These are phyloP conservation scores for Diplodia corticola DNA, from an alignment of 2,329 filamentous ascomycete species.

Conservation along the genomic window DNA sequence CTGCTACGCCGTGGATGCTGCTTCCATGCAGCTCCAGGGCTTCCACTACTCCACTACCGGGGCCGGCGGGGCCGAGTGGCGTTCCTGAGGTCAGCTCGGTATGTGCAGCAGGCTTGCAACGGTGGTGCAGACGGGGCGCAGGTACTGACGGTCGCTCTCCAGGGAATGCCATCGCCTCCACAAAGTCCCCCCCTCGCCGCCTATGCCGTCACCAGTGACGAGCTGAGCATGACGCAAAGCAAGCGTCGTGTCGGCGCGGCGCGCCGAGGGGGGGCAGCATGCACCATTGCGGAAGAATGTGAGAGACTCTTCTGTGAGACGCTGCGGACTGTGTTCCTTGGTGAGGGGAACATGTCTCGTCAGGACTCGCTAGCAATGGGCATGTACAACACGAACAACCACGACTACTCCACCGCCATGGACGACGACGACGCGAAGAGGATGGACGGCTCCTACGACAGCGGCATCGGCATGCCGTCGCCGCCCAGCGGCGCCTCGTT, in stretches of 20 bases:
- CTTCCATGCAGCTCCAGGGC: slow-evolving; percentile 70
- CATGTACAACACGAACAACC: slow-evolving; percentile 54
- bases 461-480: slow-evolving; percentile 34
- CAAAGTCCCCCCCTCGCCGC: slow-evolving; percentile 87
- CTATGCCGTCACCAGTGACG: slow-evolving; percentile 63
- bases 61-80: slow-evolving; percentile 62
- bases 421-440: slow-evolving; percentile 59
- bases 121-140: neutral
- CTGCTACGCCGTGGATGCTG: slow-evolving; percentile 79
- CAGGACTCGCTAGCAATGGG: slow-evolving; percentile 85
- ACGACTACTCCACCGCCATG: slow-evolving; percentile 31
- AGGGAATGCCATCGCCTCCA: slow-evolving; percentile 80
- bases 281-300: slow-evolving; percentile 98
- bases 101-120: slow-evolving; percentile 26
- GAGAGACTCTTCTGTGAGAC: slow-evolving; percentile 99
- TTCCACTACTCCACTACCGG: slow-evolving; percentile 96
- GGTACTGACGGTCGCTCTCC: slow-evolving; percentile 34
- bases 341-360: slow-evolving; percentile 80
- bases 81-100: slow-evolving; percentile 49
- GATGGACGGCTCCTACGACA: slow-evolving; percentile 52
- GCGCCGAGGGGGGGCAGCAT: slow-evolving; percentile 83
- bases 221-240: slow-evolving; percentile 50
- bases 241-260: slow-evolving; percentile 37
- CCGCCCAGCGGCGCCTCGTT: slow-evolving; percentile 34
- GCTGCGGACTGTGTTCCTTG: slow-evolving; percentile 90